Base-by-base conservation (phyloP, 371 early-diverging fungal species). In the Apophysomyces elegans region DNA sequence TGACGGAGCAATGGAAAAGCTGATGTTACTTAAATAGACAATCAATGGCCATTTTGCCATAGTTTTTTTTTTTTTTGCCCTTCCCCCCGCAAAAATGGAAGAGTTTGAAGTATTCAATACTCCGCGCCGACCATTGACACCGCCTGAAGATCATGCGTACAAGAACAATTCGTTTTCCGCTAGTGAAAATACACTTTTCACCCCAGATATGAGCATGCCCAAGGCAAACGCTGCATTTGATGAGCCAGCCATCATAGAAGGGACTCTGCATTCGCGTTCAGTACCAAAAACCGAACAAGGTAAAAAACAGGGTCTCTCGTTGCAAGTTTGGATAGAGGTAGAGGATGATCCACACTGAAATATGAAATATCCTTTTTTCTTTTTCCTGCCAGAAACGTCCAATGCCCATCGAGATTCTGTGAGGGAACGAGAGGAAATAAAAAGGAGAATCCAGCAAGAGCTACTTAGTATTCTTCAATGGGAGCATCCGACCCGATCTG, bases 401-500 rank as follows among this genome's bases (percentile, higher is more conserved):
- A 26, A 26, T 26, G 32, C 32, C 32, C 32, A 26, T 26, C 1
- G 9, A 32, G 54, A 50, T 50, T 2, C 21, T 8, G 9, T 26
- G 21, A 16, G 21, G 9, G 21, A 50, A 11, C 4, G 21, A 21
- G 21, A 7, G 21, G 9, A 21, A 50, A 21, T 50, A 26, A 8
- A 21, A 26, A 9, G 21, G 9, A 5, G 2, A 11, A 50, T 50
- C 21, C 13, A 21, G 1, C 54, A 50, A 21, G 54, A 50, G 16
- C 5, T 21, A 11, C 21, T 50, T 4, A 59, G 43, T 11, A 43
- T 68, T 46, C 47, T 68, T 1, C 56, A 59, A 38, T 68, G 68
- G 68, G 63, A 68, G 2, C 41, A 63, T 38, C 64, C 68, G 21
- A 47, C 60, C 13, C 68, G 61, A n/a, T 68, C 68, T 3, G 50